Conservation (phyloP, 768 basidiomycete species). For the Naematelia aurantialba region DNA sequence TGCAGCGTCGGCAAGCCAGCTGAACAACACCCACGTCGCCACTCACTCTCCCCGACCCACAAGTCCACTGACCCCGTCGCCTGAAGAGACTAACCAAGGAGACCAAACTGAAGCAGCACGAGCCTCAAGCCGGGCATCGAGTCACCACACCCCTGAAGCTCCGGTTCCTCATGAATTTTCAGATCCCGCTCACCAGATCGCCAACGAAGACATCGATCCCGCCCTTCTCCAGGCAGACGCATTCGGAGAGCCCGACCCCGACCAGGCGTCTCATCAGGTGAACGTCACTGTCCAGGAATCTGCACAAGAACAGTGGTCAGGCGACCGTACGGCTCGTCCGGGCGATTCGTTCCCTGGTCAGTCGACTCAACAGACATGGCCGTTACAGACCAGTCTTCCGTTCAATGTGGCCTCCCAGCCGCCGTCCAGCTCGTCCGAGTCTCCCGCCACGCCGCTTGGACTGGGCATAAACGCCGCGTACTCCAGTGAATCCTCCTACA, state of each 20-base stretch:
- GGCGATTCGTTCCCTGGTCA: not conserved
- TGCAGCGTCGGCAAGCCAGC: not conserved
- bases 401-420: not conserved
- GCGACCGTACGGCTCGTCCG: not conserved
- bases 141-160: not conserved
- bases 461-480: not conserved
- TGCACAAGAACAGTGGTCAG: not conserved
- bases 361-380: not conserved
- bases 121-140: not conserved
- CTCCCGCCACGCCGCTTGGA: conserved; percentile 1
- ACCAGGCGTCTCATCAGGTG: not conserved
- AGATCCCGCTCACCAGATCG: not conserved
- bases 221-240: not conserved
- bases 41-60: not conserved
- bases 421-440: not conserved
- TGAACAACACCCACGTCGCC: not conserved
- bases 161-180: not conserved
- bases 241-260: not conserved
- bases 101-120: not conserved
- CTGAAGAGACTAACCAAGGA: not conserved
- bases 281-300: not conserved
- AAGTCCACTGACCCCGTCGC: not conserved
- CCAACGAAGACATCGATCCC: not conserved
- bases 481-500: not conserved
- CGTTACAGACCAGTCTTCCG: not conserved